phyloP scores from a whole-genome alignment of 345 rosid genomes.

The Laguncularia racemosa region DNA sequence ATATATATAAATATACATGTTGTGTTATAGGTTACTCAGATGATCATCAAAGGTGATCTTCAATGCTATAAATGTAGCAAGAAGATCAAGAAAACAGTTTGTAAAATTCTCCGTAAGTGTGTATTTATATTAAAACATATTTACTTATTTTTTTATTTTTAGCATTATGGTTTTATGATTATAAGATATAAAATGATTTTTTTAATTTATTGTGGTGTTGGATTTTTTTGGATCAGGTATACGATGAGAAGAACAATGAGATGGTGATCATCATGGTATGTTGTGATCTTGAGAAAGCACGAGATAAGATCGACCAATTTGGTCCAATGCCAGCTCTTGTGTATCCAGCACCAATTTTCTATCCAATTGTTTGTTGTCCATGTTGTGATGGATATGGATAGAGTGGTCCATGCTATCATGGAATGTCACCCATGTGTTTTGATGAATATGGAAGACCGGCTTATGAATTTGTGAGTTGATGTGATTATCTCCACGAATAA shows the following conservation, averaged over 20 bases:
- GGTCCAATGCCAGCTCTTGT: too few species aligned
- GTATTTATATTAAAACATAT: neutral
- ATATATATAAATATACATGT: neutral
- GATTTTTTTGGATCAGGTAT: conserved; percentile 10
- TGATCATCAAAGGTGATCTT: conserved; percentile 31
- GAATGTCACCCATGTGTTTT: too few species aligned
- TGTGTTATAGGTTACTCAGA: conserved; percentile 17
- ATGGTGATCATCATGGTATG: conserved; percentile 23
- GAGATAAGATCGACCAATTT: conserved; percentile 11
- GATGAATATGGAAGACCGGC: conserved; percentile 39
- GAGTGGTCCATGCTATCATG: conserved; percentile 17
- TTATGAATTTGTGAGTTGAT: conserved; percentile 24
- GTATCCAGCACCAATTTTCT: too few species aligned
- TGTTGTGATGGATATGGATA: neutral
- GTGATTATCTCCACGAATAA: conserved; percentile 44
- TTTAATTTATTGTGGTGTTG: neutral
- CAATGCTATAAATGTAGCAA: conserved; percentile 21
- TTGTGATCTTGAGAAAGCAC: conserved; percentile 28
- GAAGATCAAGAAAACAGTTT: conserved; percentile 31
- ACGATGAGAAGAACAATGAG: conserved; percentile 21
- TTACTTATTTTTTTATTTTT: neutral
- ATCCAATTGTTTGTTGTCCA: too few species aligned
- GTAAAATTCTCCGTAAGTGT: conserved; percentile 23
- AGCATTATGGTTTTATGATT: neutral
- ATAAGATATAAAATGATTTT: conserved; percentile 2